Evolutionary conservation across 768 basidiomycete genomes (phyloP).

Genomic region (Ramaria rubella): DNA sequence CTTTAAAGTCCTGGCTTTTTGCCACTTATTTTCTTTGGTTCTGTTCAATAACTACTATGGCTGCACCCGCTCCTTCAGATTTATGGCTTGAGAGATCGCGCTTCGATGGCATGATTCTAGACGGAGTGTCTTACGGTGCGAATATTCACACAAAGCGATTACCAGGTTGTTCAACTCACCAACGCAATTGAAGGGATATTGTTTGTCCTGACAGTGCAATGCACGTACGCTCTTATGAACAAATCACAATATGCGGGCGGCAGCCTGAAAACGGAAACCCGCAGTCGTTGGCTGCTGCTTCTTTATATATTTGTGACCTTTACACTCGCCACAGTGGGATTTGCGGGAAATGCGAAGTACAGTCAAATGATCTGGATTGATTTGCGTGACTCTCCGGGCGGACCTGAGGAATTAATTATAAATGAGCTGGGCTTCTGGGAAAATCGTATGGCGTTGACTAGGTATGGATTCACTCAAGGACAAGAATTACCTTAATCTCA

Average conservation of each 20-base stretch:
- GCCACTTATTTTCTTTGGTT: too few species aligned
- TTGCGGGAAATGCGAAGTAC: conserved; percentile 22
- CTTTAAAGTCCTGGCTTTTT: too few species aligned
- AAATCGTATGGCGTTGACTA: neutral
- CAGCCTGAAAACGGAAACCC: neutral
- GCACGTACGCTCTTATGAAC: neutral
- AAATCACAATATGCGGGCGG: too few species aligned
- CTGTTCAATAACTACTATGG: too few species aligned
- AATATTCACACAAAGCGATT: neutral
- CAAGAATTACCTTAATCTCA: too few species aligned
- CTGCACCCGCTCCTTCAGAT: neutral
- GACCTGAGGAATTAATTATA: conserved; percentile 15
- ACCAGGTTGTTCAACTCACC: too few species aligned
- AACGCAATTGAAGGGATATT: neutral
- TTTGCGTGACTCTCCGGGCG: conserved; percentile 20
- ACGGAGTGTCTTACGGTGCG: neutral
- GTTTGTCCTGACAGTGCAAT: neutral
- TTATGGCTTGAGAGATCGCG: neutral
- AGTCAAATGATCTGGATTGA: conserved; percentile 26
- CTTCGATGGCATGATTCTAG: neutral
- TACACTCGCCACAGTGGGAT: conserved; percentile 23
- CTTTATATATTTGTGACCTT: conserved; percentile 15
- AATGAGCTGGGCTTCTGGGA: neutral
- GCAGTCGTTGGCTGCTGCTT: neutral
- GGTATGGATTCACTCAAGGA: neutral